These are phyloP conservation scores for Calonectria pteridis DNA, from an alignment of 2,329 filamentous ascomycete genomes.

Conservation along the genomic window DNA sequence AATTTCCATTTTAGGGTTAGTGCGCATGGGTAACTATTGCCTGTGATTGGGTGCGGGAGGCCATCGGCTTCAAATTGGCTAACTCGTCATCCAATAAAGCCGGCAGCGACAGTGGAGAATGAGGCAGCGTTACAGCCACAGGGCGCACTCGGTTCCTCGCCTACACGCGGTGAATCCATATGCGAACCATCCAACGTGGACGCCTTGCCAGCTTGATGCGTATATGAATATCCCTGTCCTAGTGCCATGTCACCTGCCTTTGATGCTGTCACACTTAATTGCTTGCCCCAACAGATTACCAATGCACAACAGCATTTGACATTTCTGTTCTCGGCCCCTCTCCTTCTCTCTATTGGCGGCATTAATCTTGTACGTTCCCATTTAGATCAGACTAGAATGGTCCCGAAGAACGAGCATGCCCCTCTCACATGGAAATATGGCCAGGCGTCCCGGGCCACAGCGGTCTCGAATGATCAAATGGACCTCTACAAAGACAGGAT, in stretches of 20 bases:
- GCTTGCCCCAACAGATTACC: background rate
- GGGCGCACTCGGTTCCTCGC: background rate
- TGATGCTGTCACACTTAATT: background rate
- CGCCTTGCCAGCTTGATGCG: background rate
- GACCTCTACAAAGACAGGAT: slow-evolving; percentile 11
- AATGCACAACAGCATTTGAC: background rate
- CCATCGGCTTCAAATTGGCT: too few relatives aligned
- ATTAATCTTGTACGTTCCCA: too few relatives aligned
- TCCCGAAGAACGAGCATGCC: background rate
- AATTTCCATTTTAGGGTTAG: background rate
- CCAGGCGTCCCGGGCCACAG: background rate
- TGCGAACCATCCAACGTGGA: background rate
- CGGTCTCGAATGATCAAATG: slow-evolving; percentile 4
- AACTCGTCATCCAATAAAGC: background rate
- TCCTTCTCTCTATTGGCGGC: background rate
- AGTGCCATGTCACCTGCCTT: background rate
- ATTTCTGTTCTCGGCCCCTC: background rate
- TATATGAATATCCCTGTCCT: background rate
- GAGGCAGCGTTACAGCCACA: background rate
- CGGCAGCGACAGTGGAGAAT: background rate
- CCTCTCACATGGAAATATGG: background rate
- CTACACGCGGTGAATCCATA: background rate
- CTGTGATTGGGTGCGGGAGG: background rate
- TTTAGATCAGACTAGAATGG: background rate
- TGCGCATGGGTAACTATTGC: background rate